Base-by-base conservation (phyloP, 495 filamentous ascomycete genomes). In the Penicillium pancosmium region DNA sequence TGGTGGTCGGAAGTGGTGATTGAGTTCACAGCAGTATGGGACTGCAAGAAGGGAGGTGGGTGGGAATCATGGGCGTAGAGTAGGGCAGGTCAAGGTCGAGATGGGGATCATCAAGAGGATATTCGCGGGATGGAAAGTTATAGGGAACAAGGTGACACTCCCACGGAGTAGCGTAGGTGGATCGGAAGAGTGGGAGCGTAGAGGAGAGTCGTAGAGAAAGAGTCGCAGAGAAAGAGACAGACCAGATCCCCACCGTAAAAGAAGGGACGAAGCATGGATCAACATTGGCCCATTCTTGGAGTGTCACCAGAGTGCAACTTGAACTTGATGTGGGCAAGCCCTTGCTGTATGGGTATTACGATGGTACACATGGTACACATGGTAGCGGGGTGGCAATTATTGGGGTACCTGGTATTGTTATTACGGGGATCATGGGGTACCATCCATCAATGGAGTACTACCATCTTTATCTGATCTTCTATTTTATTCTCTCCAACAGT, bases 231-330 rank as follows among this genome's bases (percentile, higher is more conserved):
- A 15, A 56, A 21, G 21, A 54, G 54, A 56, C 48, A 63, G 34
- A 44, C 23, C 40, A 34, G 23, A 59, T 57, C 54, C 57, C 56
- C 62, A 59, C 52, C 15, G 34, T 36, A 38, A 21, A 51, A 52
- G 55, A 49, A 19, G 54, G 50, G 31, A 31, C 27, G 34, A 71
- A 70, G 68, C 70, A 72, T 71, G 73, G 70, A 72, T 72, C 71
- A 77, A 74, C 72, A 69, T 67, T 72, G 70, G 64, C 63, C 63
- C 74, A 74, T 74, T 74, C 71, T 50, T 51, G 54, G 44, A 63
- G 68, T 70, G 58, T 66, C 56, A 70, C 65, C 50, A 52, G 64
- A 64, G 64, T 57, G 67, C 65, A 69, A 65, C 61, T 59, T 50
- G 18, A 8, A 41, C 46, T 34, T 40, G 40, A 23, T 4, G 38